phyloP scores from a whole-genome alignment of 495 filamentous ascomycete genomes.

The Trichoderma gamsii region DNA sequence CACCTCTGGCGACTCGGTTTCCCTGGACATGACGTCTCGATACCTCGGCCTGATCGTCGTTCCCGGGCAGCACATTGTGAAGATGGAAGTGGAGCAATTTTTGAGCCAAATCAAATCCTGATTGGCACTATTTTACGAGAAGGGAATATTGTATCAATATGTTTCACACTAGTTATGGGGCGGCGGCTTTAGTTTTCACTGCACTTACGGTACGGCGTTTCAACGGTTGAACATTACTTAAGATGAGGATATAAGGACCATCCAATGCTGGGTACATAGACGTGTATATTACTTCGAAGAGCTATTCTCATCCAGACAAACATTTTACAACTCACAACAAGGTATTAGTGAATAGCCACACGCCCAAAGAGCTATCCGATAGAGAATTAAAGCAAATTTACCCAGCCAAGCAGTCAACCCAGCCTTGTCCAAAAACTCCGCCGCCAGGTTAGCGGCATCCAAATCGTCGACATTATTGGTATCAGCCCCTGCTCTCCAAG shows the following conservation, averaged over 20 bases:
- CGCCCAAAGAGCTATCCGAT: neutral
- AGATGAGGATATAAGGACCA: too few relatives aligned
- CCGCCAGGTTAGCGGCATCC: neutral
- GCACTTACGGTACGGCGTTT: neutral
- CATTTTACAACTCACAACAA: neutral
- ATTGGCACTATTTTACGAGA: neutral
- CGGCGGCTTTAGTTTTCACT: neutral
- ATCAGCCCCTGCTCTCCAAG: neutral
- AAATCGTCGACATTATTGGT: neutral
- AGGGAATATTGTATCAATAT: neutral
- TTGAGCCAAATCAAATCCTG: conserved; percentile 34
- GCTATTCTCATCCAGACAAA: neutral
- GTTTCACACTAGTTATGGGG: neutral
- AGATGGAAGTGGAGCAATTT: conserved; percentile 82
- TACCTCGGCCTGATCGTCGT: conserved; percentile 88
- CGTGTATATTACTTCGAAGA: too few relatives aligned
- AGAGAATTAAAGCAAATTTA: neutral
- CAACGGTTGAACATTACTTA: neutral
- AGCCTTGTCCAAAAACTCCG: conserved; percentile 11
- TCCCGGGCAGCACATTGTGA: conserved; percentile 76
- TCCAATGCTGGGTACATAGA: too few relatives aligned
- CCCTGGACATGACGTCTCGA: conserved; percentile 69
- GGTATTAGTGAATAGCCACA: conserved; percentile 7
- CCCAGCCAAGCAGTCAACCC: neutral
- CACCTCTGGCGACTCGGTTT: conserved; percentile 38